Evolutionary conservation across 345 rosid genomes (phyloP), one percentile per base, ranked within the genome.

Genomic region (Arabis alpina): DNA sequence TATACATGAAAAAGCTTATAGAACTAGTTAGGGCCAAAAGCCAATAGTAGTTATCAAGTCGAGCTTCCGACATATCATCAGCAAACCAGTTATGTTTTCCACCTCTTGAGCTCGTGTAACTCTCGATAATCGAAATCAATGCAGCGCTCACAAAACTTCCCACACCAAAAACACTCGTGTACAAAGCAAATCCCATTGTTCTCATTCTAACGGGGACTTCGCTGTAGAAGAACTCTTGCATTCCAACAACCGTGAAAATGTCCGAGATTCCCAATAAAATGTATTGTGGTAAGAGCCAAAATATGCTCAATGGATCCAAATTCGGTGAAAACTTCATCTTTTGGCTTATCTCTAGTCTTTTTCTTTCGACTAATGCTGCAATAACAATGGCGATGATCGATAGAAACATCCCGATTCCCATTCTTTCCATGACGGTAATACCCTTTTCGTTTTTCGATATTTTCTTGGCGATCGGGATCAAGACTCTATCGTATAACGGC

Each of bases 211-310:
- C 80, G 0, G 99, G 99, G 10, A 94, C 97, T 70, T 94, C 96
- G 28, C 81, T 79, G 74, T 93, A 93, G 71, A 93, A 93, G 74
- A 91, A 93, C 81, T 93, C 99, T 73, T 93, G 99, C 99, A 93
- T 91, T 4, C 97, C 97, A 13, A 93, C 93, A 8, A 93, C 99
- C 0, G 99, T 94, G 75, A 94, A 94, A 23, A 94, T 85, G 68
- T 94, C 99, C 10, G 97, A 84, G 34, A 91, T 80, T 3, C 99
- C 99, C 27, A 94, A 25, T 4, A 94, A 71, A 44, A 94, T 80
- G 82, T 94, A 94, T 34, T 94, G 99, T 0, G 99, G 97, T 4
- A 94, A 76, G 70, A 94, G 48, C 88, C 96, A 91, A 23, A 89
- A 83, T 65, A 94, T 94, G 84, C 91, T 89, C 14, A 88, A 52